Evolutionary conservation across 306 rosid species (phyloP), one percentile per base, ranked within the genome.

Genomic region (Mimosa pudica): DNA sequence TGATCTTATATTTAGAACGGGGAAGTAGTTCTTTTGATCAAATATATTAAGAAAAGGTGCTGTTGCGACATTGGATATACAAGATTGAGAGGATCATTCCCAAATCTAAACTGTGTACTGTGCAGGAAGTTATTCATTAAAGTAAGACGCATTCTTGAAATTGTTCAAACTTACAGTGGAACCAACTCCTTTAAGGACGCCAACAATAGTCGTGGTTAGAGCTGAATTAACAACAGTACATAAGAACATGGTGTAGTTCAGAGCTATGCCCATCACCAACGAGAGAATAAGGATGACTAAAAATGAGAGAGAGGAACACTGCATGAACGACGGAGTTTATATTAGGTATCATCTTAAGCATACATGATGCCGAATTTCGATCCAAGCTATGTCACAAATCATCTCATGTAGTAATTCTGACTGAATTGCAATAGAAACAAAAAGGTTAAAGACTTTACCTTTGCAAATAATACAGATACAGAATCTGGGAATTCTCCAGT

Each of bases 111-210:
- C 68, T 61, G 79, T 38, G 52, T 47, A 62, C 72, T 44, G 51
- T 42, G n/a, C 18, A 77, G 62, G 61, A 86, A 79, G 75, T 64
- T 71, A 47, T 80, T 42, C 49, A 16, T 52, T 13, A 66, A 81
- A 60, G 69, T 6, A 14, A 24, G 62, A 71, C 46, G 24, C 45
- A 70, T 5, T 68, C 55, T 68, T 66, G 20, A 61, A 49, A 46
- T 71, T 35, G 45, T 77, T 46, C 49, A 51, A 18, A 70, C 95
- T 81, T 87, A 95, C 98, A 81, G 98, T 95, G 66, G 99, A 93
- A 68, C 92, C 99, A 82, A 95, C 99, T 8, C 99, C 99, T 82
- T 95, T 95, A 83, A 95, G 99, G 81, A 95, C 97, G 10, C 98
- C 99, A 38, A 95, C 98, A 48, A 95, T 93, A 41, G 99, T 93